These are phyloP conservation scores for Kickxella alabastrina DNA, from an alignment of 192 early-diverging fungal species.

Conservation along the genomic window DNA sequence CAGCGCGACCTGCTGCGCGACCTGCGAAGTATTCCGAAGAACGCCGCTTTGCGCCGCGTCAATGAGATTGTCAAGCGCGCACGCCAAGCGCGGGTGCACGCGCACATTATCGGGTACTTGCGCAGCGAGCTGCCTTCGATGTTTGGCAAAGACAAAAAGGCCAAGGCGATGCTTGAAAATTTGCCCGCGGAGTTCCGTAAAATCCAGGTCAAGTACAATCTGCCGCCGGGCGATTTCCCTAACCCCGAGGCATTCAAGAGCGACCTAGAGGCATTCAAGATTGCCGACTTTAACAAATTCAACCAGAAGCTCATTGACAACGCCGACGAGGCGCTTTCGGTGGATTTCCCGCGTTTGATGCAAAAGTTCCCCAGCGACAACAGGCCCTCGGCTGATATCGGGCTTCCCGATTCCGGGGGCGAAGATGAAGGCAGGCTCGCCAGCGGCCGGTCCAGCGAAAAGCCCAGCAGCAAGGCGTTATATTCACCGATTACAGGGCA, in stretches of 20 bases:
- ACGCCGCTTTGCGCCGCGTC: conserved; percentile 77
- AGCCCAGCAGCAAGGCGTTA: conserved; percentile 1
- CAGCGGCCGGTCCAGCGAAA: conserved; percentile 12
- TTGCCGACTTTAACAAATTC: conserved; percentile 76
- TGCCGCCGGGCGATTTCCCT: conserved; percentile 82
- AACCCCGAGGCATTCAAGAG: conserved; percentile 67
- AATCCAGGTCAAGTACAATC: conserved; percentile 64
- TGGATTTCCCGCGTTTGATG: conserved; percentile 77
- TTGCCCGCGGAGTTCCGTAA: conserved; percentile 73
- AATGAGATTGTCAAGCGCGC: conserved; percentile 91
- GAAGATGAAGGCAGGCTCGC: background rate
- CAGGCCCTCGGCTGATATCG: conserved; percentile 32
- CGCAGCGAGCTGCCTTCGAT: conserved; percentile 78
- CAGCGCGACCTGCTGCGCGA: conserved; percentile 74
- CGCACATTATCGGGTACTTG: conserved; percentile 78
- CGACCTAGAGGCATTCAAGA: conserved; percentile 68
- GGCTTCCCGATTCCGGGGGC: conserved; percentile 3
- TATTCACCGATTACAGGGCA: conserved; percentile 4
- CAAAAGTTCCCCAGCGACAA: conserved; percentile 60
- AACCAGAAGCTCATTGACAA: conserved; percentile 61
- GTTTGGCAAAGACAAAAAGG: conserved; percentile 76
- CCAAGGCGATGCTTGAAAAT: conserved; percentile 65
- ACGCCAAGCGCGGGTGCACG: conserved; percentile 74
- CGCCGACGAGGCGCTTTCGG: conserved; percentile 71
- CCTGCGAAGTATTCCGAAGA: conserved; percentile 69